Percentiles rank a stretch among this genome's conserved stretches.
Conservation (phyloP, 371 early-diverging fungal genomes). For the Saksenaea oblongispora region DNA sequence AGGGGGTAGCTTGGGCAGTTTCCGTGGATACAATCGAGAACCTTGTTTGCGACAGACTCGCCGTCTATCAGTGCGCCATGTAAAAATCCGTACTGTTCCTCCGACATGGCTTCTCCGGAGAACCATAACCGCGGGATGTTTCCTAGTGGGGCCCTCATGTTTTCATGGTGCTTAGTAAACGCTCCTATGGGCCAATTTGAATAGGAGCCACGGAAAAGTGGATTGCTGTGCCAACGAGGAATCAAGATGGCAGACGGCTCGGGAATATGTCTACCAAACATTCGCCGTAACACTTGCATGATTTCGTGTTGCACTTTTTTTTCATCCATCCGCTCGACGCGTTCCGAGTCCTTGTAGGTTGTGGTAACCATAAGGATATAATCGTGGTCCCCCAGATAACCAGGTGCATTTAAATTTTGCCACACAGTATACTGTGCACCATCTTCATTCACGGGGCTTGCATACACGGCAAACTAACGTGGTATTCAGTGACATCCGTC, state of each 20-base stretch:
- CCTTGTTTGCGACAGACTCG: conserved; percentile 16
- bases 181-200: conserved; percentile 51
- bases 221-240: conserved; percentile 48
- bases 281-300: conserved; percentile 26
- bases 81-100: conserved; percentile 43
- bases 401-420: conserved; percentile 50
- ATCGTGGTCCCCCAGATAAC: conserved; percentile 26
- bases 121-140: conserved; percentile 36
- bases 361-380: conserved; percentile 46
- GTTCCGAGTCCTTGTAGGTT: conserved; percentile 37
- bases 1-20: conserved; percentile 20
- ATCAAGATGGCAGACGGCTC: conserved; percentile 32
- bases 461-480: conserved; percentile 1
- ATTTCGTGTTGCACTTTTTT: conserved; percentile 27
- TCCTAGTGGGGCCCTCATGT: conserved; percentile 37
- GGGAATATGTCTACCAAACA: conserved; percentile 39
- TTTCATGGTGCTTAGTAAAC: conserved; percentile 31
- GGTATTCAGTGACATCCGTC: no score
- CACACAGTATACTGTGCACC: conserved; percentile 35
- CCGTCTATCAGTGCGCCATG: conserved; percentile 54
- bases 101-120: conserved; percentile 47
- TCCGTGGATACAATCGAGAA: conserved; percentile 22
- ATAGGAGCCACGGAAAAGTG: conserved; percentile 49
- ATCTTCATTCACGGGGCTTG: background rate
- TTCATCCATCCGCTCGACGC: conserved; percentile 38